phyloP scores from a whole-genome alignment of 2,329 filamentous ascomycete genomes.

The Escovopsis sp. region DNA sequence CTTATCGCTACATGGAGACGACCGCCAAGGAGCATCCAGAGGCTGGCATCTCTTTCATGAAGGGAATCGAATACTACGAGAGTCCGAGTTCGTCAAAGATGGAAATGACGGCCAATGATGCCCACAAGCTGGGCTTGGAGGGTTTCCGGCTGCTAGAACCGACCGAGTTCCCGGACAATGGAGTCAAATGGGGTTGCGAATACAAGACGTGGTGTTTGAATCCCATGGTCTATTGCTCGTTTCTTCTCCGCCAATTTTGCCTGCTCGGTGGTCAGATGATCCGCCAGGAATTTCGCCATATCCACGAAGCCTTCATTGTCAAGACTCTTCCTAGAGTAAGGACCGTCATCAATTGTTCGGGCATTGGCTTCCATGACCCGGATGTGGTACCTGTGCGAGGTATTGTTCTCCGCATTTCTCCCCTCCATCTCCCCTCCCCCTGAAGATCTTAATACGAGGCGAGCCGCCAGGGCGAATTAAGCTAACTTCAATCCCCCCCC shows the following conservation, averaged over 20 bases:
- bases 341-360: constrained; percentile 30
- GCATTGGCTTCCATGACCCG: constrained; percentile 28
- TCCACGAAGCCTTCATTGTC: constrained; percentile 23
- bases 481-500: not conserved
- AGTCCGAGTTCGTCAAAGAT: constrained; percentile 21
- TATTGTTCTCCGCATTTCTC: constrained; percentile 4
- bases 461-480: too few species aligned
- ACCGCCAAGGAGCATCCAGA: constrained; percentile 17
- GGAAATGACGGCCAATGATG: constrained; percentile 15
- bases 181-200: constrained; percentile 26
- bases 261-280: constrained; percentile 13
- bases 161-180: constrained; percentile 20
- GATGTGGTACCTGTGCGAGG: constrained; percentile 29
- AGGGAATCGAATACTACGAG: constrained; percentile 34
- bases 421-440: not conserved
- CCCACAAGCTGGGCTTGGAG: constrained; percentile 10
- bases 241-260: constrained; percentile 23
- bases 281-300: not conserved
- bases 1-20: constrained; percentile 27
- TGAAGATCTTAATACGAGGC: not conserved
- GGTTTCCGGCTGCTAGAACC: constrained; percentile 22
- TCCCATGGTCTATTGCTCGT: constrained; percentile 35
- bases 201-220: constrained; percentile 37
- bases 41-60: constrained; percentile 32
- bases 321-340: constrained; percentile 13